Base-by-base conservation (phyloP, 2,329 filamentous ascomycete genomes). In the Botrytis cinerea region DNA sequence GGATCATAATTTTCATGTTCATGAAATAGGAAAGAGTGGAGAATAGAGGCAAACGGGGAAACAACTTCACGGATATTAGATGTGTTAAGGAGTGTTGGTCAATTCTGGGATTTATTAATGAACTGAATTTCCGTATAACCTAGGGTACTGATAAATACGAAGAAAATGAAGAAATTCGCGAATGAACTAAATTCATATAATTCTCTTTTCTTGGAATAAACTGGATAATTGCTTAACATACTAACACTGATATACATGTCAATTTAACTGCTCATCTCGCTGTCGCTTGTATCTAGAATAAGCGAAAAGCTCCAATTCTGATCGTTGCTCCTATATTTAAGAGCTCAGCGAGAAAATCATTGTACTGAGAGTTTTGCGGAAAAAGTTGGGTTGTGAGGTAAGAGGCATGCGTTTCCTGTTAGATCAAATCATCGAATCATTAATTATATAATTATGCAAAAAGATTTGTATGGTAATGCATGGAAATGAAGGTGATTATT, bases 61-160 rank as follows among this genome's bases (percentile, higher is more conserved):
- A 16, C 4, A 16, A n/a, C 5, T 16, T 54, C 6, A 54, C 5
- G 25, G 9, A 51, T n/a, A 2, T 54, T 5, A 51, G 5, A n/a
- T 54, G 7, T 7, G 1, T 16, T n/a, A 54, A 5, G 5, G 5
- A 0, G 12, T 16, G 1, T 0, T n/a, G 0, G 9, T 8, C 4
- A 16, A 6, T 6, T 0, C 25, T n/a, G 0, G 12, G 12, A 14
- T n/a, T 51, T 5, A 2, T 51, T 7, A 16, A 51, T 2, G 25
- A n/a, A n/a, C 1, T 51, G 46, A 1, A 6, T 7, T n/a, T n/a
- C 0, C 48, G 12, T n/a, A n/a, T 14, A 3, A 3, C 2, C 32
- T 32, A 2, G 32, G 2, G 32, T 32, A 32, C 2, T 2, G 32
- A 32, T 32, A n/a, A 16, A n/a, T 4, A 14, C 2, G 5, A n/a